Percentiles rank a stretch among this genome's conserved stretches.
Conservation (phyloP, 1,139 yeast species). For the Blastobotrys indianensis region DNA sequence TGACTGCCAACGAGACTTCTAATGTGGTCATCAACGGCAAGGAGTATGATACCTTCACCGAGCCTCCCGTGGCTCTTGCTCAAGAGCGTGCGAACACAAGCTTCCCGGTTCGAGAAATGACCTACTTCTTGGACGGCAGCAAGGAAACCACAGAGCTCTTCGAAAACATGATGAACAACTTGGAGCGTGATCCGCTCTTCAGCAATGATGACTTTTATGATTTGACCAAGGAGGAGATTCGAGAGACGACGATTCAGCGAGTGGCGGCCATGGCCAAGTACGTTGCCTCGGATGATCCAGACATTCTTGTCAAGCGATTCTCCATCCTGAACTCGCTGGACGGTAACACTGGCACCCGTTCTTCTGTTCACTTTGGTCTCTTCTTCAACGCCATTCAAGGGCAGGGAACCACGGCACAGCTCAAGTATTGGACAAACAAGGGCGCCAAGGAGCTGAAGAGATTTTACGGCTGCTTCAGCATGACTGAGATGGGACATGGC, state of each 20-base stretch:
- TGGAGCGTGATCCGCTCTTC: constrained; percentile 54
- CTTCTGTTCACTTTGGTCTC: constrained; percentile 67
- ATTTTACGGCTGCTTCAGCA: constrained; percentile 85
- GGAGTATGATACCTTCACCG: constrained; percentile 31
- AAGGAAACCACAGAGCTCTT: constrained; percentile 41
- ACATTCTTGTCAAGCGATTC: constrained; percentile 35
- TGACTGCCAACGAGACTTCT: constrained; percentile 22
- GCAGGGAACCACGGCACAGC: constrained; percentile 58
- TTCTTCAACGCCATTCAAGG: constrained; percentile 67
- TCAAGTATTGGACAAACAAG: constrained; percentile 64
- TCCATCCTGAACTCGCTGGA: constrained; percentile 44
- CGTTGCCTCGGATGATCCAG: constrained; percentile 41
- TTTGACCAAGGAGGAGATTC: constrained; percentile 42
- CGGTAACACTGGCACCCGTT: constrained; percentile 58
- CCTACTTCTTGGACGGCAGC: constrained; percentile 52
- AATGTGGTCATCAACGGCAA: constrained; percentile 29
- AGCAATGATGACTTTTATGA: constrained; percentile 49
- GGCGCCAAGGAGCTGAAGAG: constrained; percentile 62
- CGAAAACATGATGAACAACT: constrained; percentile 42
- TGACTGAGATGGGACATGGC: constrained; percentile 94
- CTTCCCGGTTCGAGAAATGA: constrained; percentile 45
- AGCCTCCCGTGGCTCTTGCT: constrained; percentile 36
- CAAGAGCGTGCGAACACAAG: constrained; percentile 45
- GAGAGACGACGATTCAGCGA: constrained; percentile 49
- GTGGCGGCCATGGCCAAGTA: constrained; percentile 43